Conservation (phyloP, 2,329 filamentous ascomycete genomes). For the Verruconis gallopava region DNA sequence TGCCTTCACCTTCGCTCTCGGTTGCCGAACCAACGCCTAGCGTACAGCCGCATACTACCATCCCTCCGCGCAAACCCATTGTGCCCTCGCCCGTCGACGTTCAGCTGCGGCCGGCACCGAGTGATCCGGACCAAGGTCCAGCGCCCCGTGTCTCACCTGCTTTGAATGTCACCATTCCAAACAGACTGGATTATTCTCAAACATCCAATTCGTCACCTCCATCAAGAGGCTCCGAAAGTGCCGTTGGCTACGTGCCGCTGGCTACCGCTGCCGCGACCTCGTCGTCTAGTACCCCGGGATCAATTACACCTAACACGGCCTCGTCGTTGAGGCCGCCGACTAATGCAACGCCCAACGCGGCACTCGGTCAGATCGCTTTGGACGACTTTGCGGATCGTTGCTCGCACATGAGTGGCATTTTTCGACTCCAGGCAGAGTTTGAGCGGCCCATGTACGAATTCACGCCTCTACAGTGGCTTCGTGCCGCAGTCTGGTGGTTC, state of each 20-base stretch:
- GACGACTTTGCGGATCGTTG: constrained; percentile 58
- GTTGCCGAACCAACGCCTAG: too few relatives aligned
- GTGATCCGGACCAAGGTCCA: background rate
- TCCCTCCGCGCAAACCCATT: background rate
- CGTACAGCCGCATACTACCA: background rate
- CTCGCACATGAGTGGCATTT: constrained; percentile 61
- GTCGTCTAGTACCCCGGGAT: background rate
- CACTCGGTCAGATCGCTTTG: constrained; percentile 34
- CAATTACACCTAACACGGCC: constrained; percentile 2
- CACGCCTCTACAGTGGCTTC: constrained; percentile 53
- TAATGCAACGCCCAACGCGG: background rate
- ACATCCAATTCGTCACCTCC: background rate
- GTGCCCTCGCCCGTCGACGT: background rate
- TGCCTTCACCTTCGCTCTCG: background rate
- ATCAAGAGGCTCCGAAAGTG: background rate
- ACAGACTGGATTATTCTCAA: background rate
- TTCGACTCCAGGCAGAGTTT: constrained; percentile 64
- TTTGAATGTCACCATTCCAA: background rate
- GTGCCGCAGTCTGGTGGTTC: constrained; percentile 81
- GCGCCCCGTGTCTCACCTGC: background rate
- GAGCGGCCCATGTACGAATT: constrained; percentile 52
- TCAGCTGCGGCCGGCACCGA: background rate
- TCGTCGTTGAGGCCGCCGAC: background rate
- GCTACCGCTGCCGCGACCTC: constrained; percentile 1
- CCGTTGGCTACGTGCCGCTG: background rate